Evolutionary conservation across 2,329 filamentous ascomycete genomes (phyloP), one percentile per base, ranked within the genome.

Genomic region (Fusarium armeniacum): DNA sequence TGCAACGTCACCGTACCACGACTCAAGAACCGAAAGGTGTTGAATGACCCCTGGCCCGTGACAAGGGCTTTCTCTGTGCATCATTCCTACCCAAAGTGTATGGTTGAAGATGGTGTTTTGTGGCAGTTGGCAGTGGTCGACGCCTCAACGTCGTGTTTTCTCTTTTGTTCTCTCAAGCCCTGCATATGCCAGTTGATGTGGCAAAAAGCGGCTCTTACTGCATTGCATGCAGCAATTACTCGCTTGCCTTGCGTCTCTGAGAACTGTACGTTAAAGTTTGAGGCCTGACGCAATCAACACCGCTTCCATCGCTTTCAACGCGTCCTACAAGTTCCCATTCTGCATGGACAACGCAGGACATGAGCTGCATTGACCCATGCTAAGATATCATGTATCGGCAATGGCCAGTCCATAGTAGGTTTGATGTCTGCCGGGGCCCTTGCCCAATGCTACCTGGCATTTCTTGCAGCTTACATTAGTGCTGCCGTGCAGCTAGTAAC

Each of bases 151-250:
- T 51, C 50, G 55, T 74, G 53, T 73, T 73, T 65, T 60, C 68
- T 69, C 64, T 40, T 53, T 71, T 65, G 65, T 66, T 74, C 57
- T 58, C 69, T 58, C 60, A 58, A 51, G 50, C 51, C 72, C 70
- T 73, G 72, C 72, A 71, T 72, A 61, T 73, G 70, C 68, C 68
- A 63, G 66, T 62, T 70, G 72, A 74, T 68, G 72, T 74, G 72
- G 72, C 72, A 66, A 61, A 59, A 71, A 68, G 67, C 70, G 71
- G 71, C 72, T 74, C 65, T 74, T 58, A 74, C 67, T 51, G 40
- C 32, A 47, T 55, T 54, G 62, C 72, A 73, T 70, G 67, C 67
- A 64, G 56, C 50, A 26, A 54, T 28, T 40, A 22, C 41, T 57
- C 50, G 52, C 38, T 41, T 62, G 41, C 35, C 30, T 30, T 36